Conservation (phyloP, 139 green algal genomes). For the Marvania coccoides region DNA sequence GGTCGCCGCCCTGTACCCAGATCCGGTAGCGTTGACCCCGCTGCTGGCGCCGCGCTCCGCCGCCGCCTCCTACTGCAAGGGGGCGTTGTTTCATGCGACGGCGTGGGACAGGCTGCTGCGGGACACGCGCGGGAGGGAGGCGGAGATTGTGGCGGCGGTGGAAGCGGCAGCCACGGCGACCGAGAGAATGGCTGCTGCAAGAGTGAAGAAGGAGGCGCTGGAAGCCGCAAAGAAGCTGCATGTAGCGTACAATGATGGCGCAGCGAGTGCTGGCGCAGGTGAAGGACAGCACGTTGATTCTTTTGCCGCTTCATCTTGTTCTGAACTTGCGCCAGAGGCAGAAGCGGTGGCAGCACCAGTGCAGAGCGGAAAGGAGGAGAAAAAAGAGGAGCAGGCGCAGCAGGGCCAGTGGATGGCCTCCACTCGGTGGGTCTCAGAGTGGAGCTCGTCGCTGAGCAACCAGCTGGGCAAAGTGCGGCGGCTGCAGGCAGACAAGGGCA, state of each 20-base stretch:
- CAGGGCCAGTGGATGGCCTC: neutral
- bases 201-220: neutral
- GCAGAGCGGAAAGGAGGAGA: neutral
- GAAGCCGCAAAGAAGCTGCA: too few species aligned
- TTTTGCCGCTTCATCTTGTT: neutral
- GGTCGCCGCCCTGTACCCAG: constrained; percentile 60
- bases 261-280: neutral
- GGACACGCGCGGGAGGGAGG: constrained; percentile 8
- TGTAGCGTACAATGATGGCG: constrained; percentile 8
- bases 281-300: neutral
- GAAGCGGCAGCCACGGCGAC: constrained; percentile 4
- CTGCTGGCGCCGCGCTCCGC: constrained; percentile 71
- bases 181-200: neutral
- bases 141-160: constrained; percentile 4
- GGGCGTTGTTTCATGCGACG: constrained; percentile 58
- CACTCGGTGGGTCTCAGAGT: neutral
- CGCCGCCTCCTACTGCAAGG: constrained; percentile 64
- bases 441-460: neutral
- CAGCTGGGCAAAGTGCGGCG: constrained; percentile 1
- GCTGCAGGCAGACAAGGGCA: constrained; percentile 14
- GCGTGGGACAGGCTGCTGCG: constrained; percentile 28
- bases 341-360: neutral
- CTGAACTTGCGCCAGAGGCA: too few species aligned
- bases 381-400: neutral
- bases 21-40: constrained; percentile 46